Conservation (phyloP, 257 asterid genomes). For the Voacanga thouarsii region DNA sequence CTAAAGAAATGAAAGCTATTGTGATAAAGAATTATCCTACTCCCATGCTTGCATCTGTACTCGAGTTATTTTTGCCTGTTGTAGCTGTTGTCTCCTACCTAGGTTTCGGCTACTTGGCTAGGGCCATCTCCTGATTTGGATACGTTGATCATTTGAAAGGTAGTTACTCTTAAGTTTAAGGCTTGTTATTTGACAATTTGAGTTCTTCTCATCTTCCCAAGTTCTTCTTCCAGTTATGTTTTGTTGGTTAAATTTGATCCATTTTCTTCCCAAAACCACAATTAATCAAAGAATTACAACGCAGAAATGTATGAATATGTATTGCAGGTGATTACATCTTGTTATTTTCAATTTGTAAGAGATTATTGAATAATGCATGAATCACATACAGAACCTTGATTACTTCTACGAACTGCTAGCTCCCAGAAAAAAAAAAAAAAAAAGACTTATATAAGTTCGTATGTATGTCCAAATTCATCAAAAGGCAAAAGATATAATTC, state of each 20-base stretch:
- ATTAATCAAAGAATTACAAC: not conserved
- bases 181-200: not conserved
- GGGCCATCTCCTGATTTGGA: not conserved
- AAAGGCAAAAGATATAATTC: too few relatives aligned
- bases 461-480: too few relatives aligned
- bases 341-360: too few relatives aligned
- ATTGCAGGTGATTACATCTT: too few relatives aligned
- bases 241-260: not conserved
- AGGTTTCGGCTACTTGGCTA: not conserved
- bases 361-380: too few relatives aligned
- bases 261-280: not conserved
- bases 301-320: too few relatives aligned
- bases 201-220: not conserved
- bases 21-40: slow-evolving; percentile 9
- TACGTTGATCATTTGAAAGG: not conserved
- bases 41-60: not conserved
- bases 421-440: too few relatives aligned
- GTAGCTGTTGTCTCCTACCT: not conserved
- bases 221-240: not conserved
- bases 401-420: too few relatives aligned
- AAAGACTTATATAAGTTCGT: too few relatives aligned
- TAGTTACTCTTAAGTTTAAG: not conserved
- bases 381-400: too few relatives aligned
- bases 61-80: not conserved
- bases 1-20: slow-evolving; percentile 29